Evolutionary conservation across 352 stramenopile genomes (phyloP), one percentile per base, ranked within the genome.

Genomic region (Phytophthora europaea): DNA sequence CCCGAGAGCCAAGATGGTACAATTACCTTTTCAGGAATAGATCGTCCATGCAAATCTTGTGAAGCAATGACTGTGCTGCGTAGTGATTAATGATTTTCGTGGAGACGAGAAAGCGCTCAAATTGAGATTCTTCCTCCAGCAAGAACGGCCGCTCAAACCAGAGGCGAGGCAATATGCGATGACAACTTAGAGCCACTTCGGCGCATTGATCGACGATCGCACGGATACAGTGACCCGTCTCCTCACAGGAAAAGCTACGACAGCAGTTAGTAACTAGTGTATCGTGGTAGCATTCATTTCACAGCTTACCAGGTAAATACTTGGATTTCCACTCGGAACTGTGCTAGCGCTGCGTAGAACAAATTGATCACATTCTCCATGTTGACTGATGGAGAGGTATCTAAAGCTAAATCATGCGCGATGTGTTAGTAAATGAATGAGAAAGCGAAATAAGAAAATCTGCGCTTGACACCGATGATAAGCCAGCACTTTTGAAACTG

Each of bases 111-210:
- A 94, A 93, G 7, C 81, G 78, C 65, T 94, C 88, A 23, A 89
- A 77, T 70, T 93, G 88, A 0, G 88, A 94, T 64, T 92, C 86
- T 61, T 94, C 86, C 61, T 94, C 86, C 26, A 94, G 57, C 36
- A 94, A 70, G 26, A 91, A 94, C 26, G 85, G 86, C 8, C 88
- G 78, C 48, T 91, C 82, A 50, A 89, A 94, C 88, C 88, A 94
- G 70, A 94, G 77, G 23, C 78, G 85, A 20, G 88, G 88, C 6
- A 94, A 62, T 10, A 83, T 77, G 16, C 79, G 78, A 40, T 85
- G 65, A 0, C 72, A 45, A 2, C 74, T 76, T 12, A 92, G 26
- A 9, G 86, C 86, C 23, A 51, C 55, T 34, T 90, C 77, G 2
- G 85, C 81, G n/a, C 88, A 91, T 7, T 76, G 50, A 33, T 93